phyloP scores from a whole-genome alignment of 2,329 filamentous ascomycete genomes.

The Colletotrichum salicis region DNA sequence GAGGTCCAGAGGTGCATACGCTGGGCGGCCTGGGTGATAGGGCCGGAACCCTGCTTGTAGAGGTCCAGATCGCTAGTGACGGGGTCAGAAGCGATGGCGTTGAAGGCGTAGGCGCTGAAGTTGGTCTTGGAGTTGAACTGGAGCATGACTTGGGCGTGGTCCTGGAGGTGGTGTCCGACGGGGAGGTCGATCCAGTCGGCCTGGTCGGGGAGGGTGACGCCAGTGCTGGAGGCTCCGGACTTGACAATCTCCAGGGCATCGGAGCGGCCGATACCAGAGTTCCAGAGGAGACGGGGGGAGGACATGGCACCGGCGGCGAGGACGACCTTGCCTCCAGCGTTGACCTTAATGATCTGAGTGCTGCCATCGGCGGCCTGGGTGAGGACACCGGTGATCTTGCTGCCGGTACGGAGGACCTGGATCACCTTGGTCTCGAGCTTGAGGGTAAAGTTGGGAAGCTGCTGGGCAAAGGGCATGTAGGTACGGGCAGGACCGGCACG shows the following conservation, averaged over 20 bases:
- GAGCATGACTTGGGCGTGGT: conserved; percentile 53
- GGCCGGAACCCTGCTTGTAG: conserved; percentile 39
- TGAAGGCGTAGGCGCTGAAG: conserved; percentile 35
- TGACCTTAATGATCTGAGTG: conserved; percentile 38
- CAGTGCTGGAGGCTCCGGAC: conserved; percentile 39
- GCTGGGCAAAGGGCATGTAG: conserved; percentile 39
- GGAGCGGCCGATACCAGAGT: conserved; percentile 38
- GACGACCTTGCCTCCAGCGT: conserved; percentile 38
- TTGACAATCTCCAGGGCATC: conserved; percentile 38
- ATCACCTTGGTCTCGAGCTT: conserved; percentile 39
- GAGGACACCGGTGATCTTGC: conserved; percentile 39
- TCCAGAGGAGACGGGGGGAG: conserved; percentile 36
- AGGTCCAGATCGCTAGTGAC: conserved; percentile 33
- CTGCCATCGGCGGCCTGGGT: conserved; percentile 34
- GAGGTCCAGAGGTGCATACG: conserved; percentile 40
- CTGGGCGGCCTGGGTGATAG: conserved; percentile 39
- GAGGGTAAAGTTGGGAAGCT: conserved; percentile 40
- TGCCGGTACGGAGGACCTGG: conserved; percentile 37
- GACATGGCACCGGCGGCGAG: conserved; percentile 39
- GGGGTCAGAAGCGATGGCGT: conserved; percentile 29
- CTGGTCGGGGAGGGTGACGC: conserved; percentile 59
- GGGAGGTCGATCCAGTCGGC: conserved; percentile 67
- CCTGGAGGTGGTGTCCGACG: conserved; percentile 68
- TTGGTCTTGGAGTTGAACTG: conserved; percentile 36
- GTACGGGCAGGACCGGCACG: conserved; percentile 37